phyloP scores from a whole-genome alignment of 2,329 filamentous ascomycete species.

The Fusarium nygamai region DNA sequence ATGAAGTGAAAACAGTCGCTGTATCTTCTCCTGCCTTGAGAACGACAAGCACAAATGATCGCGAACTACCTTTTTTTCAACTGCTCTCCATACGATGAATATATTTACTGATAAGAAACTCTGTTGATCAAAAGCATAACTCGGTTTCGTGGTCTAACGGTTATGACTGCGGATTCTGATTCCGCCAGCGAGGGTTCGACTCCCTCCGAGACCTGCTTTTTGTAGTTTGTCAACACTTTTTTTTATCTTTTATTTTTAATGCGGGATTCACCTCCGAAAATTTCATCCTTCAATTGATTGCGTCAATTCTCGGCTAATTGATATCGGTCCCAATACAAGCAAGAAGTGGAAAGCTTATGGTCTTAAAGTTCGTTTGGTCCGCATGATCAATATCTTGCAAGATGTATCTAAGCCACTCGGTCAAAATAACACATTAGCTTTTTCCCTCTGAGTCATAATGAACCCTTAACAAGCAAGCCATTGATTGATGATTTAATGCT shows the following conservation, averaged over 20 bases:
- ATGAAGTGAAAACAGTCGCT: too few species aligned
- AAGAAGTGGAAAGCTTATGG: background rate
- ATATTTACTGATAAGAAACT: accelerated
- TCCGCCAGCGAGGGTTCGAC: background rate
- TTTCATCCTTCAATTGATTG: background rate
- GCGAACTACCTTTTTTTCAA: too few species aligned
- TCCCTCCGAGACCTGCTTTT: background rate
- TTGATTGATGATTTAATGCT: background rate
- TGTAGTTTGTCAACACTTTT: too few species aligned
- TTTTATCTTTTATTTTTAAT: background rate
- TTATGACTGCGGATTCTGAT: constrained; percentile 1
- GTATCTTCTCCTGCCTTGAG: too few species aligned
- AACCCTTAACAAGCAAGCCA: background rate
- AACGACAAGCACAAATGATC: too few species aligned
- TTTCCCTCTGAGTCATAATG: background rate
- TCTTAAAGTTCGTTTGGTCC: background rate
- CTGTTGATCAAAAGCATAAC: background rate
- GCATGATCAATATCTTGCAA: background rate
- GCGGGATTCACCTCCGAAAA: background rate
- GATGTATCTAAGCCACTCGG: background rate
- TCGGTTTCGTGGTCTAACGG: background rate
- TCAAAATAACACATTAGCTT: background rate
- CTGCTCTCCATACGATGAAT: accelerated
- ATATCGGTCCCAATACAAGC: background rate
- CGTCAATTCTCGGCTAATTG: background rate